These are phyloP conservation scores for Kwoniella heveanensis DNA, from an alignment of 768 basidiomycete species.

Conservation along the genomic window DNA sequence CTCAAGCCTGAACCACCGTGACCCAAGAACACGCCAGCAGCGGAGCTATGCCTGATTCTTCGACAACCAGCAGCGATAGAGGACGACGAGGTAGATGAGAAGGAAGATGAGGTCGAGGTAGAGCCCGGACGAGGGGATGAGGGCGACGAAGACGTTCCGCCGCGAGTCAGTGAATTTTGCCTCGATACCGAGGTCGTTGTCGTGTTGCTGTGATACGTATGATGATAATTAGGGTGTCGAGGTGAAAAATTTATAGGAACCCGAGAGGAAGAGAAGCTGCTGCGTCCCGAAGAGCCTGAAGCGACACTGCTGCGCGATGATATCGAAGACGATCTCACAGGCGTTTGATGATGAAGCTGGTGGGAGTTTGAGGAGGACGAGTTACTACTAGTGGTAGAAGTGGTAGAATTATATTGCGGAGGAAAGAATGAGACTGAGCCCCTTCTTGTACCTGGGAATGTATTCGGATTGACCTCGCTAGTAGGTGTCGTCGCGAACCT, in stretches of 20 bases:
- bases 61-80: no score
- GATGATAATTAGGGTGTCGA: conserved; percentile 12
- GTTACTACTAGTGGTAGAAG: not conserved
- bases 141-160: conserved; percentile 6
- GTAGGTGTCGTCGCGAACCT: conserved; percentile 4
- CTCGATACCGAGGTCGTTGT: not conserved
- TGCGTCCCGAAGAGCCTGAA: conserved; percentile 5
- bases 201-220: not conserved
- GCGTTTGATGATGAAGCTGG: not conserved
- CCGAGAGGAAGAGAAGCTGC: conserved; percentile 12
- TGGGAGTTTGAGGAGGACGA: not conserved
- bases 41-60: not conserved
- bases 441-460: conserved; percentile 2
- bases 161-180: not conserved
- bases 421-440: conserved; percentile 20
- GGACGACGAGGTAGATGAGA: not conserved
- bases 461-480: not conserved
- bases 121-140: conserved; percentile 2
- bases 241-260: conserved; percentile 16
- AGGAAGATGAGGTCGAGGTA: not conserved
- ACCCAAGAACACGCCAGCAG: not conserved
- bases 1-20: conserved; percentile 14
- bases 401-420: not conserved
- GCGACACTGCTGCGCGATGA: conserved; percentile 16
- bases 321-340: conserved; percentile 7